These are phyloP conservation scores for Rhizopus sp. DNA, from an alignment of 371 early-diverging fungal species.

Conservation along the genomic window DNA sequence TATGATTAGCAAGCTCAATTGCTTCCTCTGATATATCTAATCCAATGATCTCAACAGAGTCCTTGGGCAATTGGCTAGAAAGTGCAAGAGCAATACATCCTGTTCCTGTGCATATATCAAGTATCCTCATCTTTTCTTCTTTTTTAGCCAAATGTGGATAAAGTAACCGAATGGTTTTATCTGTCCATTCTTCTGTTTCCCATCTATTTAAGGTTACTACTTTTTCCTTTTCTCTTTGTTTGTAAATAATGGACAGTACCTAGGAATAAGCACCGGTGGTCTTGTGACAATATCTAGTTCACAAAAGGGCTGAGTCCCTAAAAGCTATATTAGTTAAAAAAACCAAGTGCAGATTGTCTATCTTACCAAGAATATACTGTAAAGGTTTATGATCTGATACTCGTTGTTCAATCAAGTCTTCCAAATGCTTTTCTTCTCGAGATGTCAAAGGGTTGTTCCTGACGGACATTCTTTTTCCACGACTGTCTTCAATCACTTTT, in stretches of 20 bases:
- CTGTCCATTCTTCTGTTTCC: constrained; percentile 95
- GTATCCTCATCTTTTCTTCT: constrained; percentile 51
- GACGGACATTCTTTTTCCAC: constrained; percentile 1
- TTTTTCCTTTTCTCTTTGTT: not conserved
- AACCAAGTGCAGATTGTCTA: not conserved
- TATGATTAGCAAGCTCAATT: constrained; percentile 52
- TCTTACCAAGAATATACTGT: constrained; percentile 81
- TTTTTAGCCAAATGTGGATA: constrained; percentile 10
- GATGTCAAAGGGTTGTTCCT: constrained; percentile 6
- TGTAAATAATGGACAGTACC: constrained; percentile 41
- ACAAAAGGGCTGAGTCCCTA: constrained; percentile 83
- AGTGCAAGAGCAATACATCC: constrained; percentile 87
- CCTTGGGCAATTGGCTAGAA: constrained; percentile 57
- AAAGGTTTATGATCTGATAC: constrained; percentile 69
- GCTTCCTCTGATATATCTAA: constrained; percentile 52
- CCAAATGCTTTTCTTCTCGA: constrained; percentile 24
- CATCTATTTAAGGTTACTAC: constrained; percentile 47
- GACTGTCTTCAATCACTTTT: constrained; percentile 17
- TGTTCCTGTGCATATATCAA: constrained; percentile 88
- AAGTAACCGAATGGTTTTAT: constrained; percentile 50
- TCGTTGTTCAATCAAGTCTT: constrained; percentile 50
- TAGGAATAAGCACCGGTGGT: constrained; percentile 83
- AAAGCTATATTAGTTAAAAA: not conserved
- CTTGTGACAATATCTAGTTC: constrained; percentile 72
- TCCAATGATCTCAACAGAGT: constrained; percentile 34